phyloP scores from a whole-genome alignment of 2,329 filamentous ascomycete species.

The Scytalidium lignicola region DNA sequence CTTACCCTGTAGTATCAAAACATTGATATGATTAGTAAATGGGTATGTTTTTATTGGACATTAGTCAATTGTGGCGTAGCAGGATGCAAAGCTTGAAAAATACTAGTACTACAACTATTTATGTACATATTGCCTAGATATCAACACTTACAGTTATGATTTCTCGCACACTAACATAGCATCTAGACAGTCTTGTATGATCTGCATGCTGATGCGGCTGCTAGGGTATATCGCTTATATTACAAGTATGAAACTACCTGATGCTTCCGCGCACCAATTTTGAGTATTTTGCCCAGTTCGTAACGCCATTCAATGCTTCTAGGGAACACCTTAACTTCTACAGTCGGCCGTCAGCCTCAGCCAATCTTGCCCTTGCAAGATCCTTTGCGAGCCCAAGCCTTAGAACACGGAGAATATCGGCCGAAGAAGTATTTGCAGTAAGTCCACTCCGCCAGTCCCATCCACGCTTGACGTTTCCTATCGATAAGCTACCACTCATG shows the following conservation, averaged over 20 bases:
- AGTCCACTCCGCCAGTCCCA: conserved; percentile 69
- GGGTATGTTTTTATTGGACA: too few relatives aligned
- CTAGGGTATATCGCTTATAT: not conserved
- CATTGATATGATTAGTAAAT: too few relatives aligned
- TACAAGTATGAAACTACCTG: not conserved
- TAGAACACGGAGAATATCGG: conserved; percentile 67
- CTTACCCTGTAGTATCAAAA: too few relatives aligned
- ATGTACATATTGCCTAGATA: too few relatives aligned
- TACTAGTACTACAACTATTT: too few relatives aligned
- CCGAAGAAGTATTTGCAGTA: conserved; percentile 51
- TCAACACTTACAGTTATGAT: too few relatives aligned
- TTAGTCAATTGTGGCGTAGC: too few relatives aligned
- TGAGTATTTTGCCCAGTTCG: not conserved
- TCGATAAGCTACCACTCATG: conserved; percentile 45
- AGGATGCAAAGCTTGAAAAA: too few relatives aligned
- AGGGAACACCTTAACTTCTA: conserved; percentile 12
- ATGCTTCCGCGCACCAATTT: not conserved
- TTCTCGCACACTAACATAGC: too few relatives aligned
- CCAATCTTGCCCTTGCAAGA: conserved; percentile 63
- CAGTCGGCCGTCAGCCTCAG: conserved; percentile 49
- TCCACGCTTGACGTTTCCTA: conserved; percentile 48
- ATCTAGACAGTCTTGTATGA: too few relatives aligned
- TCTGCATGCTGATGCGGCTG: not conserved
- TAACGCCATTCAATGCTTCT: not conserved
- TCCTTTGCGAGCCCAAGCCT: conserved; percentile 71